Evolutionary conservation across 2,329 filamentous ascomycete genomes (phyloP).

Genomic region (Botrytis deweyae): DNA sequence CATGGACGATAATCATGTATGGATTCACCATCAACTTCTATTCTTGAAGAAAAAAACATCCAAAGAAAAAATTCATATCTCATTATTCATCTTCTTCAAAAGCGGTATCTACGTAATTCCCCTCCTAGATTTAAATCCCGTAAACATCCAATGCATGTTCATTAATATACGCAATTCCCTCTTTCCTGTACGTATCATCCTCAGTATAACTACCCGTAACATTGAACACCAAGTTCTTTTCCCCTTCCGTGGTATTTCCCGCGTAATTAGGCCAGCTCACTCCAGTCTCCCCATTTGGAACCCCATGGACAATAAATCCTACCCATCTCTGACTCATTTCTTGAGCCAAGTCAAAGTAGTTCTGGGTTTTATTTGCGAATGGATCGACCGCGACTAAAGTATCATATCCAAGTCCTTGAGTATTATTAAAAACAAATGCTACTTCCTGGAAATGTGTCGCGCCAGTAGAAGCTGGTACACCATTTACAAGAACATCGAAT

Average conservation of each 20-base stretch:
- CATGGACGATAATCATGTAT: too few relatives aligned
- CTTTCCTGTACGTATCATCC: neutral
- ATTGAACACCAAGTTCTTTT: slow-evolving; percentile 14
- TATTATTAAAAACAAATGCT: slow-evolving; percentile 55
- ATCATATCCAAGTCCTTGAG: slow-evolving; percentile 47
- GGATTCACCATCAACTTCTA: neutral
- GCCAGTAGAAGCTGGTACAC: slow-evolving; percentile 33
- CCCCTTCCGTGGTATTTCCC: neutral
- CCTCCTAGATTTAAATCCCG: neutral
- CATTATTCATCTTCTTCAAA: neutral
- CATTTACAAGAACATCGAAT: slow-evolving; percentile 45
- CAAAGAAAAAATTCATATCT: neutral
- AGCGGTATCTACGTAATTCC: neutral
- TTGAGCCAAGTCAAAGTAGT: slow-evolving; percentile 16
- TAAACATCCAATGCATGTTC: slow-evolving; percentile 11
- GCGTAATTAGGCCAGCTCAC: slow-evolving; percentile 5
- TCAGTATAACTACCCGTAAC: neutral
- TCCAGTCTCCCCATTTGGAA: slow-evolving; percentile 21
- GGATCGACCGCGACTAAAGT: slow-evolving; percentile 38
- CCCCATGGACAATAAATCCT: slow-evolving; percentile 20
- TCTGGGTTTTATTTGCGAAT: neutral
- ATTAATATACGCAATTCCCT: slow-evolving; percentile 5
- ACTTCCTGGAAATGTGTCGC: slow-evolving; percentile 50
- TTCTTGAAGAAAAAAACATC: neutral
- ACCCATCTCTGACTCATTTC: slow-evolving; percentile 27